These are phyloP conservation scores for Diplodia sapinea DNA, from an alignment of 2,329 filamentous ascomycete genomes.

Conservation along the genomic window DNA sequence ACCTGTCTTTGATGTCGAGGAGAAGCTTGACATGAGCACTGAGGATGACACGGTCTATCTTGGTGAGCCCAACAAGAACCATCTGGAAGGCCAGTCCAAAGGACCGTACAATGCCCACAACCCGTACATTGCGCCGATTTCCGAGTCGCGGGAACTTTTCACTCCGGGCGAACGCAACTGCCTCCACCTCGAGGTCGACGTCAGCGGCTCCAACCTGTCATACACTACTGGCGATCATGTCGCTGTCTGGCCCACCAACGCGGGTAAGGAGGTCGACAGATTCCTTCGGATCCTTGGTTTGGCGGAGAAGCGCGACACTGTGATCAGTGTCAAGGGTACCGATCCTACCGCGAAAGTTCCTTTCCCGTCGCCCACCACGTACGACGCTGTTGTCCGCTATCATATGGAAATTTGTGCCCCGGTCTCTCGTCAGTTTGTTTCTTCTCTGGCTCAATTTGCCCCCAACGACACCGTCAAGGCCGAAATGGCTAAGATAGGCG, in stretches of 20 bases:
- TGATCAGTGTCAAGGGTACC: constrained; percentile 87
- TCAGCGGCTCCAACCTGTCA: constrained; percentile 83
- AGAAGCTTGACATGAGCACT: constrained; percentile 73
- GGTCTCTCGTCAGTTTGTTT: constrained; percentile 93
- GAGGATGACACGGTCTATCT: constrained; percentile 86
- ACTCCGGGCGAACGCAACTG: constrained; percentile 89
- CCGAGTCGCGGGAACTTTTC: constrained; percentile 90
- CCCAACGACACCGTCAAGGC: constrained; percentile 83
- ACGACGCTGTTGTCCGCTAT: constrained; percentile 90
- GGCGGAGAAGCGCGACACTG: constrained; percentile 74
- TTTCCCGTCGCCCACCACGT: constrained; percentile 96
- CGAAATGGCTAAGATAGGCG: constrained; percentile 86
- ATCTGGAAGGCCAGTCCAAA: constrained; percentile 81
- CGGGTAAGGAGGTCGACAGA: constrained; percentile 88
- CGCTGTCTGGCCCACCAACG: constrained; percentile 95
- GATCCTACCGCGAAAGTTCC: constrained; percentile 97
- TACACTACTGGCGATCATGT: constrained; percentile 99
- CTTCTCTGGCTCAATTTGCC: constrained; percentile 85
- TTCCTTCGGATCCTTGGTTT: constrained; percentile 83
- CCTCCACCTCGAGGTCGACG: constrained; percentile 92
- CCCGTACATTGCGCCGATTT: constrained; percentile 93
- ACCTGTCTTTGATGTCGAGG: constrained; percentile 82
- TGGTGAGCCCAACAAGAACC: constrained; percentile 94
- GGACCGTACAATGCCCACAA: constrained; percentile 97
- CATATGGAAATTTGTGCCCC: constrained; percentile 96